These are phyloP conservation scores for Geotrichum restrictum DNA, from an alignment of 1,139 yeast species.

Conservation along the genomic window DNA sequence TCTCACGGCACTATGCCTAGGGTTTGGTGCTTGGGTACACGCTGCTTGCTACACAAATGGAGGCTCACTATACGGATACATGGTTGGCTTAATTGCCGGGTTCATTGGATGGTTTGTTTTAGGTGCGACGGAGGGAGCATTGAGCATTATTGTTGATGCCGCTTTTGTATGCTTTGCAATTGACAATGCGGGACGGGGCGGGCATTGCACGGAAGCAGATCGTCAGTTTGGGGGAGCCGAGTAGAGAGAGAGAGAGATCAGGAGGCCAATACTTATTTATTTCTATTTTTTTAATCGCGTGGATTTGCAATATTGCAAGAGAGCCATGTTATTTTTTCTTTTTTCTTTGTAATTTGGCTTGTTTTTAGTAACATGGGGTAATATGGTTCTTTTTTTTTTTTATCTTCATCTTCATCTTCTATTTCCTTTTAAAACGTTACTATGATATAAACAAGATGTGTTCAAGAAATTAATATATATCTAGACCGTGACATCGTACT, in stretches of 20 bases:
- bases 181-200: slow-evolving; percentile 36
- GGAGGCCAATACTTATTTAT: neutral
- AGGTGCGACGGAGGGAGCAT: slow-evolving; percentile 44
- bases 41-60: slow-evolving; percentile 37
- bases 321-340: too few relatives aligned
- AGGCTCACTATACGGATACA: slow-evolving; percentile 41
- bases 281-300: neutral
- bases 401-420: too few relatives aligned
- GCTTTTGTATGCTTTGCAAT: slow-evolving; percentile 39
- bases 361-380: too few relatives aligned
- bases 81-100: slow-evolving; percentile 42
- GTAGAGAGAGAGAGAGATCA: neutral
- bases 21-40: slow-evolving; percentile 43
- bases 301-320: neutral
- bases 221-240: slow-evolving; percentile 31
- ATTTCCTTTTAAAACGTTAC: too few relatives aligned
- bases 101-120: slow-evolving; percentile 44
- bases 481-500: neutral
- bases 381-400: too few relatives aligned
- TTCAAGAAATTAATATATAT: too few relatives aligned
- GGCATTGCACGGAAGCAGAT: slow-evolving; percentile 39
- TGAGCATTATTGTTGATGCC: slow-evolving; percentile 42
- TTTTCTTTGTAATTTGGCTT: too few relatives aligned
- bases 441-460: too few relatives aligned
- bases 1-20: slow-evolving; percentile 39